phyloP scores from a whole-genome alignment of 305 asterid species.

The Fraxinus greggii region DNA sequence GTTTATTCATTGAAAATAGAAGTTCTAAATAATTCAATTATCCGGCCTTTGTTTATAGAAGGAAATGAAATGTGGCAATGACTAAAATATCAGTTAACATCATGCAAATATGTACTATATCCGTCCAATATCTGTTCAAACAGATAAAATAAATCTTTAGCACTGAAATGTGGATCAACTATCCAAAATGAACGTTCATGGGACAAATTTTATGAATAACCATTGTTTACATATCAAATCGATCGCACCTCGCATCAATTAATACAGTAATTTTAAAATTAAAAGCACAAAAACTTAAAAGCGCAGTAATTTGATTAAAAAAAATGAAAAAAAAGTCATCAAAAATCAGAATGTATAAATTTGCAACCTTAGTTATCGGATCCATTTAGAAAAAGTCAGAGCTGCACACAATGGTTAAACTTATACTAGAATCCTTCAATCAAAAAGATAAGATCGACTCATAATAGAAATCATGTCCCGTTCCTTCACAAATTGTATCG shows the following conservation, averaged over 20 bases:
- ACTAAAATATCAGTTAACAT: background rate
- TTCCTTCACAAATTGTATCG: constrained; percentile 20
- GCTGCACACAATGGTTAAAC: background rate
- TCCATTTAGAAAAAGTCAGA: constrained; percentile 28
- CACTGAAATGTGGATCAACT: background rate
- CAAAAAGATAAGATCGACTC: constrained; percentile 5
- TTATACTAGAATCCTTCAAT: constrained; percentile 7
- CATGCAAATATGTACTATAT: background rate
- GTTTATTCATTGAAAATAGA: background rate
- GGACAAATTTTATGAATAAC: background rate
- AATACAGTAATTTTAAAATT: background rate
- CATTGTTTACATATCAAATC: background rate
- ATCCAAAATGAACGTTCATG: background rate
- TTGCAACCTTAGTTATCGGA: constrained; percentile 29
- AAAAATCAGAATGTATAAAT: background rate
- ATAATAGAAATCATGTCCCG: background rate
- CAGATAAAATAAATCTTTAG: background rate
- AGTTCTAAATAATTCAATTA: background rate
- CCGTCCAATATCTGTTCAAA: background rate
- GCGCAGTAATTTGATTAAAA: background rate
- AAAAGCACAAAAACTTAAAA: background rate
- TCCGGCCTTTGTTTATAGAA: background rate
- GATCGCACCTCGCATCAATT: background rate
- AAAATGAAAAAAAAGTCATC: background rate
- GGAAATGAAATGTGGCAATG: background rate